These are phyloP conservation scores for Poterioochromonas sp. DNA, from an alignment of 352 stramenopile genomes.

Conservation along the genomic window DNA sequence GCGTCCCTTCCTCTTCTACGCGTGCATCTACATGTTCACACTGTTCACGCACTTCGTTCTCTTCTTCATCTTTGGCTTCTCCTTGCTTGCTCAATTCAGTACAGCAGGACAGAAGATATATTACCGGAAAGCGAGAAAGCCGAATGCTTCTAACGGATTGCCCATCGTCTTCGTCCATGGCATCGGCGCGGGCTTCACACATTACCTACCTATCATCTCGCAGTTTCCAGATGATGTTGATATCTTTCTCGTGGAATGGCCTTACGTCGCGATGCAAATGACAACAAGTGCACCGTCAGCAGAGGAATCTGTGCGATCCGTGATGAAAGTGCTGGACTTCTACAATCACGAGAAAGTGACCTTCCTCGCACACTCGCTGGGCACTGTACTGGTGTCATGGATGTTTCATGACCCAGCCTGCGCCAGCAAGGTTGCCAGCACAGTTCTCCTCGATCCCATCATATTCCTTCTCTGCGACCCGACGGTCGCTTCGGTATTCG, in stretches of 20 bases:
- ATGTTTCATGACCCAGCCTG: not conserved
- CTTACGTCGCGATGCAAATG: constrained; percentile 22
- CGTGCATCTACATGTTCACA: not conserved
- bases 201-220: not conserved
- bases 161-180: constrained; percentile 17
- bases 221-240: not conserved
- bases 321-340: not conserved
- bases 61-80: not conserved
- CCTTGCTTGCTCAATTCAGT: too few relatives aligned
- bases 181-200: not conserved
- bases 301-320: not conserved
- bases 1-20: constrained; percentile 5
- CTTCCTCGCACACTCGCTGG: not conserved
- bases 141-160: not conserved
- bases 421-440: not conserved
- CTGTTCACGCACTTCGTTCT: not conserved
- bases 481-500: not conserved
- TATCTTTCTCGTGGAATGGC: constrained; percentile 19
- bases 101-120: not conserved
- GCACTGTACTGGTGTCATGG: constrained; percentile 1
- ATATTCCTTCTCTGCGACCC: constrained; percentile 13
- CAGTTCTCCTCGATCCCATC: not conserved
- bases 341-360: not conserved
- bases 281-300: not conserved
- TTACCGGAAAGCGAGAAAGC: not conserved